A percentile compares a stretch with the other conserved stretches of the same genome.
These are phyloP conservation scores for Pestalotiopsis fici DNA, from an alignment of 2,329 filamentous ascomycete species.

Conservation along the genomic window DNA sequence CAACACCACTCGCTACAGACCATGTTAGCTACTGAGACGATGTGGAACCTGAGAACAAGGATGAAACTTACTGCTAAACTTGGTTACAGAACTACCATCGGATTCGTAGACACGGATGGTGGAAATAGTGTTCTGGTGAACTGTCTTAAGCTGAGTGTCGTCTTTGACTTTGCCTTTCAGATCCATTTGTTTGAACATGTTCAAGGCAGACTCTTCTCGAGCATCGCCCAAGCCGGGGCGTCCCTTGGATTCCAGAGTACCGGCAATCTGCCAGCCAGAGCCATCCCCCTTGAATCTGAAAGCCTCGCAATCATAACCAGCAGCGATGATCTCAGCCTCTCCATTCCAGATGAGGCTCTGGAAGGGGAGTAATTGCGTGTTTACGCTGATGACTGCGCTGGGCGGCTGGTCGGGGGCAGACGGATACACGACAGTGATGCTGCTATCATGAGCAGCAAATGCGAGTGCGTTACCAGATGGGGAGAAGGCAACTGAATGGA, in stretches of 20 bases:
- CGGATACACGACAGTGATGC: slow-evolving; percentile 94
- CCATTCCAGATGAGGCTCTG: slow-evolving; percentile 90
- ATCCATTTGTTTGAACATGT: slow-evolving; percentile 99
- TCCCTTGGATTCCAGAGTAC: slow-evolving; percentile 77
- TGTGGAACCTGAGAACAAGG: slow-evolving; percentile 12
- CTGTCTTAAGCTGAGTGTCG: slow-evolving; percentile 91
- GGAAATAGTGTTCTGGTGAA: slow-evolving; percentile 95
- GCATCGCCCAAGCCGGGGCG: slow-evolving; percentile 60
- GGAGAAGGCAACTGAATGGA: slow-evolving; percentile 91
- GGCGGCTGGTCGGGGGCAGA: slow-evolving; percentile 88
- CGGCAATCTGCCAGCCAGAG: slow-evolving; percentile 80
- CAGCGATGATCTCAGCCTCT: slow-evolving; percentile 92
- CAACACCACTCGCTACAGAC: slow-evolving; percentile 72
- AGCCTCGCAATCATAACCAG: slow-evolving; percentile 87
- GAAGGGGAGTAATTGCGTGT: slow-evolving; percentile 88
- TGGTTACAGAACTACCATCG: slow-evolving; percentile 63
- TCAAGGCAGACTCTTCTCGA: slow-evolving; percentile 88
- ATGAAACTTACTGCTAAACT: slow-evolving; percentile 79
- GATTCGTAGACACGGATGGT: slow-evolving; percentile 78
- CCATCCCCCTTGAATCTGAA: slow-evolving; percentile 84
- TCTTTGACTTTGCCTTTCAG: slow-evolving; percentile 90
- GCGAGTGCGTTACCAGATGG: slow-evolving; percentile 91
- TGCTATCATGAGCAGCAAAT: slow-evolving; percentile 94
- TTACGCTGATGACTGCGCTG: slow-evolving; percentile 84
- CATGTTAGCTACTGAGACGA: slow-evolving; percentile 26